Evolutionary conservation across 2,329 filamentous ascomycete species (phyloP).

Genomic region (Emergomyces pasteurianus): DNA sequence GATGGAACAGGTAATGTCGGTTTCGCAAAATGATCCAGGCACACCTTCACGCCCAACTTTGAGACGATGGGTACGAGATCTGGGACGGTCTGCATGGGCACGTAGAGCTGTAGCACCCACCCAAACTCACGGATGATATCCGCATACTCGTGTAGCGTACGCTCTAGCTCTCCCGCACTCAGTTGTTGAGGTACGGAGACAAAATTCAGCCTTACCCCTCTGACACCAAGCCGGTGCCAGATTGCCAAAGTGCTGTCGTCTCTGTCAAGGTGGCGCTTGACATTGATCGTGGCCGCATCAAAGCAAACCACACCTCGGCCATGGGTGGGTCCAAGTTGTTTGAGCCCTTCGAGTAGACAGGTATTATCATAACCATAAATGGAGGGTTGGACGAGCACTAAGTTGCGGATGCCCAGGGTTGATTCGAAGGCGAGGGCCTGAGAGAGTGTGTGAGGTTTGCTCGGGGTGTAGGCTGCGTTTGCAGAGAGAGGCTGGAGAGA

Average conservation of each 20-base stretch:
- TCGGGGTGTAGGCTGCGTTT: slow-evolving; percentile 41
- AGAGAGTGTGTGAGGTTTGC: slow-evolving; percentile 34
- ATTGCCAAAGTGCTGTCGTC: slow-evolving; percentile 30
- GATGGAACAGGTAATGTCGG: slow-evolving; percentile 26
- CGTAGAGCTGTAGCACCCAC: slow-evolving; percentile 50
- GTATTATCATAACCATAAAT: slow-evolving; percentile 51
- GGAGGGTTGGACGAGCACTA: slow-evolving; percentile 51
- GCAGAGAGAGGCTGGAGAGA: slow-evolving; percentile 37
- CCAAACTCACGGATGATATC: slow-evolving; percentile 37
- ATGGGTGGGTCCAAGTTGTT: slow-evolving; percentile 35
- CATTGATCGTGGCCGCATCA: slow-evolving; percentile 34
- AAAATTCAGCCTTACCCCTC: slow-evolving; percentile 49
- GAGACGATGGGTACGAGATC: slow-evolving; percentile 40
- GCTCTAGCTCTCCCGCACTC: slow-evolving; percentile 29
- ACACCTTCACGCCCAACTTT: slow-evolving; percentile 40
- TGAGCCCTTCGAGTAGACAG: slow-evolving; percentile 45
- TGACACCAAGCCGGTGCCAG: slow-evolving; percentile 48
- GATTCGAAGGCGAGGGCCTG: slow-evolving; percentile 43
- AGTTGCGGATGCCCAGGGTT: slow-evolving; percentile 39
- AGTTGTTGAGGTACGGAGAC: slow-evolving; percentile 40
- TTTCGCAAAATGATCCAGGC: slow-evolving; percentile 49
- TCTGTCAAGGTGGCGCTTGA: not conserved
- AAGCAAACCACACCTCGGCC: slow-evolving; percentile 47
- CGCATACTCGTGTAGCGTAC: slow-evolving; percentile 37
- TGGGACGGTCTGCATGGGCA: slow-evolving; percentile 40